Base-by-base conservation (phyloP, 768 basidiomycete species). In the Tephrocybe sp. region DNA sequence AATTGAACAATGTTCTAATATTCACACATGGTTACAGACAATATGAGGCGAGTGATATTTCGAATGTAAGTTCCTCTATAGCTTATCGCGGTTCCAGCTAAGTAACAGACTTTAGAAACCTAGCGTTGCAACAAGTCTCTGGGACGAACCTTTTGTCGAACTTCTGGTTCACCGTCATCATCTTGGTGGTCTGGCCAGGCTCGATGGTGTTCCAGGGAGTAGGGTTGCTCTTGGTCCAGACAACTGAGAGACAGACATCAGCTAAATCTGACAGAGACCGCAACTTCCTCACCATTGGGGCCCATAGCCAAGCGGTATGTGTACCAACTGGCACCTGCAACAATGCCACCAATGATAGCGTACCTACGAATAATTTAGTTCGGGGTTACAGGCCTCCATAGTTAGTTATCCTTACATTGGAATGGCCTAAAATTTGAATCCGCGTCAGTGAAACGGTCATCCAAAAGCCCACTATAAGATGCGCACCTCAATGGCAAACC, bases 131-230 rank as follows among this genome's bases (percentile, higher is more conserved):
- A n/a, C n/a, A n/a, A n/a, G n/a, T n/a, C n/a, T n/a, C n/a, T n/a
- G n/a, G n/a, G 20, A 66, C 83, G 49, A 41, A 86, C 90, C 76
- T 82, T 74, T 84, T 86, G 7, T 85, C 78, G 59, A 92, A 90
- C 59, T 81, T 85, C 65, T 87, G 84, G 72, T 85, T 83, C 33
- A 89, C 79, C 38, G 77, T 66, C 64, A 83, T 61, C 53, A 93
- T 38, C 71, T 93, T 93, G 47, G 79, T 88, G 57, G 81, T 81
- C 69, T 93, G 84, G 62, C 86, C 76, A 33, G 78, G 84, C 65
- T 88, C 77, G 65, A 93, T 79, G 50, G 81, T 77, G 70, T 90
- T 90, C 89, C 90, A 94, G n/a, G 93, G 93, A 18, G 84, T 85
- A 30, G 91, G 91, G 77, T 95, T 94, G 66, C 39, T 79, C 60